These are phyloP conservation scores for Noccaea bulbosa DNA, from an alignment of 345 rosid genomes.

Conservation along the genomic window DNA sequence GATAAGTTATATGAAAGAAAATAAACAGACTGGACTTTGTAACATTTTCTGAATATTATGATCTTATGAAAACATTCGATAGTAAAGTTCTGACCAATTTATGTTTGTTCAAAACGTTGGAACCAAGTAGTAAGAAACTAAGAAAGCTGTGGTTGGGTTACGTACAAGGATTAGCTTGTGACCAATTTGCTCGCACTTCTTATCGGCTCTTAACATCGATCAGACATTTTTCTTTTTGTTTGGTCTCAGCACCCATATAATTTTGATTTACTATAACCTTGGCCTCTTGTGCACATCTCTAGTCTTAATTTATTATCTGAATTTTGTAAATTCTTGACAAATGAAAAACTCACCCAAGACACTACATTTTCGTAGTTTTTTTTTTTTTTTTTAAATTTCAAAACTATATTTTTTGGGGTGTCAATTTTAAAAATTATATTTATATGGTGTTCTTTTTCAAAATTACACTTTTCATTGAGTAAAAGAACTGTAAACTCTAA, in stretches of 20 bases:
- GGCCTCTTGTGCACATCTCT: neutral
- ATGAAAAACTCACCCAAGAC: too few relatives aligned
- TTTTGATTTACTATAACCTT: neutral
- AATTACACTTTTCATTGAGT: too few relatives aligned
- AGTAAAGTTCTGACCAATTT: neutral
- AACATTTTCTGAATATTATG: slow-evolving; percentile 1
- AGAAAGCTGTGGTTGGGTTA: neutral
- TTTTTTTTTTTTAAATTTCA: too few relatives aligned
- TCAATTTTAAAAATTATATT: too few relatives aligned
- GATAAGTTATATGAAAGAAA: neutral
- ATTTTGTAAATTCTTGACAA: neutral
- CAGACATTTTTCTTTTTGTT: neutral
- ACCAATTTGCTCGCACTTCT: neutral
- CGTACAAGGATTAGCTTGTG: neutral
- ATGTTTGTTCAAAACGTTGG: neutral
- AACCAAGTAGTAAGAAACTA: neutral
- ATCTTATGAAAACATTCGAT: neutral
- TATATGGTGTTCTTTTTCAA: too few relatives aligned
- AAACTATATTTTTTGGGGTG: too few relatives aligned
- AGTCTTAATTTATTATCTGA: neutral
- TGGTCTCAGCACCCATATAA: neutral
- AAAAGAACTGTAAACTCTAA: too few relatives aligned
- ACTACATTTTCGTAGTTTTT: neutral
- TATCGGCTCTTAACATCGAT: neutral
- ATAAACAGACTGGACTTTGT: neutral